Evolutionary conservation across 2,329 filamentous ascomycete genomes (phyloP).

Genomic region (Sarocladium strictum): DNA sequence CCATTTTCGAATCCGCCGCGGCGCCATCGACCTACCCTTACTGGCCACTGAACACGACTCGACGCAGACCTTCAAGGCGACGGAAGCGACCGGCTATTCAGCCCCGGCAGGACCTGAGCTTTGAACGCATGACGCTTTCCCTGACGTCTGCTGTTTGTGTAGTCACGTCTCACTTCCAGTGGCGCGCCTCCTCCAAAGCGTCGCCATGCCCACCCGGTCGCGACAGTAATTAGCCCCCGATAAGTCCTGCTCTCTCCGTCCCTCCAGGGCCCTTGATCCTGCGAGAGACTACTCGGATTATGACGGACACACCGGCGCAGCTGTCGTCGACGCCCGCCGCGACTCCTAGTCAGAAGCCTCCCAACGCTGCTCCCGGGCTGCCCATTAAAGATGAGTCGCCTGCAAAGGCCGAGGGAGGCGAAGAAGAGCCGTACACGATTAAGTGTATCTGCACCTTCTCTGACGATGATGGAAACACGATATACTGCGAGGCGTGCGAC

Average conservation of each 20-base stretch:
- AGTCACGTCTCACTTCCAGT: slow-evolving; percentile 15
- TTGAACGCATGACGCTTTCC: slow-evolving; percentile 19
- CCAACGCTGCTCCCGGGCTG: slow-evolving; percentile 24
- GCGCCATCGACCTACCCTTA: slow-evolving; percentile 8
- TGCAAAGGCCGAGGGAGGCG: slow-evolving; percentile 45
- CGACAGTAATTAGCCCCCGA: slow-evolving; percentile 37
- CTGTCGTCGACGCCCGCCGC: slow-evolving; percentile 49
- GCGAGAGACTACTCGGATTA: slow-evolving; percentile 50
- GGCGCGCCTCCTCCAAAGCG: slow-evolving; percentile 40
- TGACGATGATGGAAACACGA: slow-evolving; percentile 96
- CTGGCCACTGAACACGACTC: not conserved
- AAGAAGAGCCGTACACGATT: slow-evolving; percentile 86
- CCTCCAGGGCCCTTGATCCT: slow-evolving; percentile 28
- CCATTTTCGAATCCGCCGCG: slow-evolving; percentile 9
- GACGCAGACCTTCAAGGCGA: slow-evolving; percentile 11
- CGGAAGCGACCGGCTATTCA: not conserved
- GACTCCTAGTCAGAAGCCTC: slow-evolving; percentile 48
- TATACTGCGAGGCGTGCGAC: slow-evolving; percentile 92
- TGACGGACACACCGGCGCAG: slow-evolving; percentile 53
- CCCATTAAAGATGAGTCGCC: slow-evolving; percentile 34
- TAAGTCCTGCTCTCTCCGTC: slow-evolving; percentile 25
- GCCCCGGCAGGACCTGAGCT: not conserved
- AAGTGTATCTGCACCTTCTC: slow-evolving; percentile 94
- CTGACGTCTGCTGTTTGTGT: slow-evolving; percentile 16
- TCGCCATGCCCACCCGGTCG: slow-evolving; percentile 54